A percentile compares a stretch with the other conserved stretches of the same genome.
phyloP scores from a whole-genome alignment of 768 basidiomycete genomes.

The Hygrophorus russula region DNA sequence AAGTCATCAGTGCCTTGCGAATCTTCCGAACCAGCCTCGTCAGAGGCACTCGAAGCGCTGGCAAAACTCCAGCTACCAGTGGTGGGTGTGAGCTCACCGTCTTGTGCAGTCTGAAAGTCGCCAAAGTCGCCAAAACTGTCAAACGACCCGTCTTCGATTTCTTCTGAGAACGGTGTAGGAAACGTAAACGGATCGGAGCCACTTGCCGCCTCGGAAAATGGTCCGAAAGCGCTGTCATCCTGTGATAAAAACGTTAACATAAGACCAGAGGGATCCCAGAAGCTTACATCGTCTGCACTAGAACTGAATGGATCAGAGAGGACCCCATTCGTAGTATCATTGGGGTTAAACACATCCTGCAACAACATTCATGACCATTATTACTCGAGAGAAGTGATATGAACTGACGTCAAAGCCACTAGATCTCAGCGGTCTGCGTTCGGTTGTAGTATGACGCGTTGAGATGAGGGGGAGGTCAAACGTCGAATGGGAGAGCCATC shows the following conservation, averaged over 20 bases:
- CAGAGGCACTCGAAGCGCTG: constrained; percentile 24
- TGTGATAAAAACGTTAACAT: constrained; percentile 16
- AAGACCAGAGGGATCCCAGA: not conserved
- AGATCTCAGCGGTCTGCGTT: constrained; percentile 32
- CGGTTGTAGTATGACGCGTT: constrained; percentile 29
- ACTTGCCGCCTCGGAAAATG: constrained; percentile 59
- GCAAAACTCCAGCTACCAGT: constrained; percentile 63
- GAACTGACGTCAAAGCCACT: constrained; percentile 45
- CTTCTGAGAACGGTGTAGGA: constrained; percentile 48
- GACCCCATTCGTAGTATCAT: constrained; percentile 19
- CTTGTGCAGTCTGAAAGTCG: constrained; percentile 53
- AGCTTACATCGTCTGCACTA: constrained; percentile 38
- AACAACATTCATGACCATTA: not conserved
- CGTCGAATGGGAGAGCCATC: constrained; percentile 73
- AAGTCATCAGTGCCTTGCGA: constrained; percentile 2
- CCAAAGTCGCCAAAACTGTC: constrained; percentile 75
- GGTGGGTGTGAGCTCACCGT: constrained; percentile 44
- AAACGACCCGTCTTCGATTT: constrained; percentile 55
- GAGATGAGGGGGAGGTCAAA: constrained; percentile 48
- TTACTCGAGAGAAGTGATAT: not conserved
- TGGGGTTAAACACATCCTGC: constrained; percentile 44
- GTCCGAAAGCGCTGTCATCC: constrained; percentile 52
- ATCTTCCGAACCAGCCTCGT: constrained; percentile 16
- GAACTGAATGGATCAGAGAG: constrained; percentile 39
- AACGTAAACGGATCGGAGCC: constrained; percentile 49